Percentiles rank a stretch among this genome's conserved stretches.
These are phyloP conservation scores for Rhynchosporium graminicola DNA, from an alignment of 2,329 filamentous ascomycete species.

Conservation along the genomic window DNA sequence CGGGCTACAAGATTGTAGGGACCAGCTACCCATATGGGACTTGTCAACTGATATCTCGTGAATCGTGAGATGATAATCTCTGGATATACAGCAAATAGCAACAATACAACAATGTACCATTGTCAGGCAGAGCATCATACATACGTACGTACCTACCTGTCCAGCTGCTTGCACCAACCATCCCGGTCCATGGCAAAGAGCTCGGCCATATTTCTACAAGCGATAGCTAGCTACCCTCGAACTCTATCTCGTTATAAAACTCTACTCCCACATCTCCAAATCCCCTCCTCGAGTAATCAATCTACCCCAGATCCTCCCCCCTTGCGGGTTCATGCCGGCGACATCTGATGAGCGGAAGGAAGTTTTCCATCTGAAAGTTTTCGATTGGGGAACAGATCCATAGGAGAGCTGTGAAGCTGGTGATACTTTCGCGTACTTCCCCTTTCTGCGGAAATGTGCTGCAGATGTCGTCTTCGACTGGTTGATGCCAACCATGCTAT, in stretches of 20 bases:
- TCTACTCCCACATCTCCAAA: background rate
- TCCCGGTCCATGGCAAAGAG: slow-evolving; percentile 4
- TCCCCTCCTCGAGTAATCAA: slow-evolving; percentile 9
- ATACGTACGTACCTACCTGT: too few species aligned
- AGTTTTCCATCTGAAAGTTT: slow-evolving; percentile 18
- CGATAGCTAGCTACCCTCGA: too few species aligned
- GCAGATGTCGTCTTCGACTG: too few species aligned
- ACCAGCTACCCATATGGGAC: background rate
- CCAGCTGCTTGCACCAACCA: background rate
- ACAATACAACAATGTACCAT: background rate
- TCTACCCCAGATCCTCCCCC: slow-evolving; percentile 12
- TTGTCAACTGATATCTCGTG: slow-evolving; percentile 17
- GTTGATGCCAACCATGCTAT: slow-evolving; percentile 4
- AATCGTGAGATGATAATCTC: background rate
- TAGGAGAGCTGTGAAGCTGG: background rate
- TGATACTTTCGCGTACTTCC: background rate
- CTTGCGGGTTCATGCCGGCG: slow-evolving; percentile 1
- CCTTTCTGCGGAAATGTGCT: background rate
- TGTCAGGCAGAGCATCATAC: too few species aligned
- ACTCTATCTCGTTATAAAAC: background rate
- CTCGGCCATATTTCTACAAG: slow-evolving; percentile 4
- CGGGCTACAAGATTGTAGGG: slow-evolving; percentile 11
- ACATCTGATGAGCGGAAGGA: slow-evolving; percentile 17
- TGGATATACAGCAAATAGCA: background rate
- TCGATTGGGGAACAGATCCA: background rate